phyloP scores from a whole-genome alignment of 371 early-diverging fungal genomes.

The Haplosporangium sp. region DNA sequence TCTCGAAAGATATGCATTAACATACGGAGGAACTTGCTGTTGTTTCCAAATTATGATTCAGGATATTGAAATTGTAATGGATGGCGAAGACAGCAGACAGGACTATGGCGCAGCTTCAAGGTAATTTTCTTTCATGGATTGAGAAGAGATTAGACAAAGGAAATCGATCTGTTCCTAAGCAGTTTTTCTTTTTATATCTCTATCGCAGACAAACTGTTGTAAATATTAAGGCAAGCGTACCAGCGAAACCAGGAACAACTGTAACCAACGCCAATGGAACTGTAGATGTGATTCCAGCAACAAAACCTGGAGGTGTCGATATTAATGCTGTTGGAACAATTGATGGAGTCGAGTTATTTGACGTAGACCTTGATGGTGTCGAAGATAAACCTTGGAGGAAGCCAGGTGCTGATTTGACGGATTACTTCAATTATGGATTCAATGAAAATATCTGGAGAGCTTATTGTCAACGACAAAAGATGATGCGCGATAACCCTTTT shows the following conservation, averaged over 20 bases:
- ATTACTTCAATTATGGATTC: slow-evolving; percentile 99
- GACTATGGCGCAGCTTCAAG: slow-evolving; percentile 19
- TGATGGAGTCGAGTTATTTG: slow-evolving; percentile 84
- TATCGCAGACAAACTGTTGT: slow-evolving; percentile 61
- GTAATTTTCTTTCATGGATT: slow-evolving; percentile 1
- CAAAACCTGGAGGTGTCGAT: slow-evolving; percentile 70
- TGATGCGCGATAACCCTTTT: slow-evolving; percentile 71
- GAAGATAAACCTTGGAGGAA: slow-evolving; percentile 98
- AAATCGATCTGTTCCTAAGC: neutral
- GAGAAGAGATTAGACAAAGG: neutral
- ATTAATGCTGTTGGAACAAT: slow-evolving; percentile 80
- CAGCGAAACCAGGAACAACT: slow-evolving; percentile 46
- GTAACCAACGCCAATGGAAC: slow-evolving; percentile 48
- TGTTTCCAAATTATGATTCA: slow-evolving; percentile 20
- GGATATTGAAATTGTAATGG: slow-evolving; percentile 78
- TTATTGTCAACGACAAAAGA: slow-evolving; percentile 92
- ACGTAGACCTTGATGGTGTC: slow-evolving; percentile 88
- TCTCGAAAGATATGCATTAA: too few species aligned
- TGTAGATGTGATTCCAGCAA: slow-evolving; percentile 46
- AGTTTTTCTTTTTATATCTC: neutral
- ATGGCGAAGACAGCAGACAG: slow-evolving; percentile 60
- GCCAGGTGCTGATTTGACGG: slow-evolving; percentile 98
- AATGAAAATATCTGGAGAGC: slow-evolving; percentile 95
- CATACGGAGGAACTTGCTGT: neutral
- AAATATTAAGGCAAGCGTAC: slow-evolving; percentile 66